Base-by-base conservation (phyloP, 768 basidiomycete species). In the Naematelia encephala region DNA sequence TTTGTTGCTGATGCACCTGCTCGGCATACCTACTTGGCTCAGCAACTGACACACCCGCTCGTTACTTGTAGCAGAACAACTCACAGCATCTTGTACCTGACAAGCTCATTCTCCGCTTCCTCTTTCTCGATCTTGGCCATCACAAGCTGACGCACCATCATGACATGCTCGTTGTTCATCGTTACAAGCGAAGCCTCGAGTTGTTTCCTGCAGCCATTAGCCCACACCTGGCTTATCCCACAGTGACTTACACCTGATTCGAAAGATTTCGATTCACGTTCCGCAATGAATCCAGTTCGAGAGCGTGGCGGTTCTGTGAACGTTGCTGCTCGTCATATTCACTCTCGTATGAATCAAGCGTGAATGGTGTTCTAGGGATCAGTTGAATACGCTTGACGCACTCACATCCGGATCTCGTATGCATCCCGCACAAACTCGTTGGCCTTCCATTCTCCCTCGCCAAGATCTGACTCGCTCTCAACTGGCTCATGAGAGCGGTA, bases 41-140 rank as follows among this genome's bases (percentile, higher is more conserved):
- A 5, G 2, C 47, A 53, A 11, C 42, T 16, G 21, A 5, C n/a
- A 23, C 25, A 19, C 4, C 34, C 4, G 22, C 10, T 23, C n/a
- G n/a, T n/a, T n/a, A n/a, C n/a, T n/a, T n/a, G n/a, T n/a, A n/a
- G n/a, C n/a, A n/a, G n/a, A 23, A 12, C n/a, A 5, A 80, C 87
- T 75, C 69, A 92, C 89, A 94, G 75, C 46, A 96, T 80, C 79
- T 96, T 96, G 79, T 96, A 97, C 43, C 88, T 85, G 39, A 99
- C 93, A 16, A 99, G 84, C 75, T 98, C 91, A 57, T 86, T 83
- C 76, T 98, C 96, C 60, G 94, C 82, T 74, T 97, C 92, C 74
- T 99, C 94, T 66, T 90, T 89, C 60, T 87, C 85, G 42, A 98
- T 79, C 52, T 92, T 85, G 57, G 87, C 82, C 80, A 86, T 90